phyloP scores from a whole-genome alignment of 192 early-diverging fungal genomes.

The Backusella australiensis region DNA sequence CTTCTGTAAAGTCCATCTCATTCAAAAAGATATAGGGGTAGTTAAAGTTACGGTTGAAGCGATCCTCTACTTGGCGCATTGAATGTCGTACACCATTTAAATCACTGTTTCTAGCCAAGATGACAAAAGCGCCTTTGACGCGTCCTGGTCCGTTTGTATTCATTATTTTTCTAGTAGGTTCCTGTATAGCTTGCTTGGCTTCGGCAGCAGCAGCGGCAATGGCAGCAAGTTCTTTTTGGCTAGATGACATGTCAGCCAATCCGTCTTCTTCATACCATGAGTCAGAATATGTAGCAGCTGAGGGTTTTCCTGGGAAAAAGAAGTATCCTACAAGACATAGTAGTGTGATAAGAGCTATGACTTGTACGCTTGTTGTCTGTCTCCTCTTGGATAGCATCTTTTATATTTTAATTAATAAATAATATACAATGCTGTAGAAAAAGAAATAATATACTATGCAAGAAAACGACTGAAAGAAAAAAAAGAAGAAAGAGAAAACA shows the following conservation, averaged over 20 bases:
- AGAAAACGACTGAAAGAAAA: neutral
- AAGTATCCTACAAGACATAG: neutral
- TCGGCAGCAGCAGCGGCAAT: neutral
- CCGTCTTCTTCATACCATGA: neutral
- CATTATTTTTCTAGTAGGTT: neutral
- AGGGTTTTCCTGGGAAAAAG: neutral
- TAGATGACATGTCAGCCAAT: neutral
- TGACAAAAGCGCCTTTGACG: slow-evolving; percentile 67
- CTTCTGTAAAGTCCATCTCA: slow-evolving; percentile 64
- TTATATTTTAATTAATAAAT: neutral
- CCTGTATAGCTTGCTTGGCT: slow-evolving; percentile 1
- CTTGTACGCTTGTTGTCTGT: slow-evolving; percentile 16
- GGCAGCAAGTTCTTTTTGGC: slow-evolving; percentile 5
- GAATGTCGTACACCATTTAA: slow-evolving; percentile 52
- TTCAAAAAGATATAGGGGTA: slow-evolving; percentile 91
- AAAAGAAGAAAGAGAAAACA: neutral
- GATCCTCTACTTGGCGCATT: slow-evolving; percentile 69
- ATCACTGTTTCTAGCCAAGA: slow-evolving; percentile 75
- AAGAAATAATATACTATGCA: neutral
- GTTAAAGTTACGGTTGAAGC: slow-evolving; percentile 74
- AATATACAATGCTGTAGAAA: neutral
- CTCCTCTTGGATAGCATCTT: slow-evolving; percentile 27
- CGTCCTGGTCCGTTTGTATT: neutral
- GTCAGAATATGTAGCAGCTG: neutral
- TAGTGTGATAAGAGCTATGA: neutral